Base-by-base conservation (phyloP, 75 land plant genomes). In the Chamaecyparis obtusa region DNA sequence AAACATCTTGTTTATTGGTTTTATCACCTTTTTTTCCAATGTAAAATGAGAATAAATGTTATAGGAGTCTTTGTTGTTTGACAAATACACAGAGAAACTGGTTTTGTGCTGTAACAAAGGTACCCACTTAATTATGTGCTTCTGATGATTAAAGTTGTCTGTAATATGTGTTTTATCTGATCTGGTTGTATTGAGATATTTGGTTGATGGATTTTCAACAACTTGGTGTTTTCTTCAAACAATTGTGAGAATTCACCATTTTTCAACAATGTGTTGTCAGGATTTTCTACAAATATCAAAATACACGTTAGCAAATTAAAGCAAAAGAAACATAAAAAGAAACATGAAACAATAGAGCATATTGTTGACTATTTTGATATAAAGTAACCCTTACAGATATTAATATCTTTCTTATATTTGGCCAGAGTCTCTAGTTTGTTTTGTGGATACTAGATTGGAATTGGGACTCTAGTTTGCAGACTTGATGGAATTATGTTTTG, bases 201-300 rank as follows among this genome's bases (percentile, higher is more conserved):
- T 79, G 21, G 17, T 80, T 24, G n/a, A 80, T 80, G 83, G 3
- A 80, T 24, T 80, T 80, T 43, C 49, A 43, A 80, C 79, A 78
- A 8, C 44, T 80, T 24, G 21, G 11, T 43, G 19, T 4, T 24
- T 27, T 43, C 44, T 43, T 21, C 30, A 37, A 76, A 80, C 48
- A 80, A 80, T 43, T 80, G 13, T 43, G 27, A 9, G 13, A 80
- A 37, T 41, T 80, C 49, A 43, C 9, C n/a, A 43, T 80, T 80
- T 80, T 39, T 7, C 48, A 80, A 19, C 9, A 43, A 39, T 80
- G 49, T 48, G 41, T 41, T 39, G 44, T 37, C 5, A 37, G 41
- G 44, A 19, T 78, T 21, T 37, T 33, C 4, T 78, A 15, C 44
- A 3, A 78, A 39, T 14, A 8, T 78, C 27, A 41, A 78, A 71